phyloP scores from a whole-genome alignment of 2,329 filamentous ascomycete genomes.

The Cyphellophora europaea region DNA sequence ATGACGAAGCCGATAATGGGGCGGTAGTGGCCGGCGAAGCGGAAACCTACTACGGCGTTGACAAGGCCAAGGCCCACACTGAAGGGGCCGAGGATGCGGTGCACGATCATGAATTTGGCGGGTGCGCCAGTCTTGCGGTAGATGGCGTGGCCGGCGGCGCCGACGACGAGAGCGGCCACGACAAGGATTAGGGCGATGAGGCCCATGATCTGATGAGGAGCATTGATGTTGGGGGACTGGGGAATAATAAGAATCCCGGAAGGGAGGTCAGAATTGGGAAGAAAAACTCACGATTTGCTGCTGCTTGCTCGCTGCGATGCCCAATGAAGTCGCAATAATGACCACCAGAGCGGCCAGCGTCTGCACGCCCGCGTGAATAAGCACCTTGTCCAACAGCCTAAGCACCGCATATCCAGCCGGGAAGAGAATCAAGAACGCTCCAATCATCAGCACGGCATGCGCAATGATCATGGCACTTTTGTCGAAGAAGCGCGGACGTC shows the following conservation, averaged over 20 bases:
- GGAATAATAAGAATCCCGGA: not conserved
- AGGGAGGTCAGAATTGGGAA: too few species aligned
- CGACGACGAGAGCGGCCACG: conserved; percentile 45
- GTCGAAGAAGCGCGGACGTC: not conserved
- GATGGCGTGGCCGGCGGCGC: conserved; percentile 46
- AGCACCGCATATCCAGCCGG: conserved; percentile 48
- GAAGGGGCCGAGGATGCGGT: conserved; percentile 49
- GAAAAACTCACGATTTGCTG: conserved; percentile 46
- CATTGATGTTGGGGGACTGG: conserved; percentile 43
- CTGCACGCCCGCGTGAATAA: conserved; percentile 49
- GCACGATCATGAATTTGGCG: conserved; percentile 41
- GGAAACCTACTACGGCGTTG: conserved; percentile 52
- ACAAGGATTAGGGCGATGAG: conserved; percentile 44
- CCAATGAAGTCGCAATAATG: conserved; percentile 42
- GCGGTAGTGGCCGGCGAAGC: conserved; percentile 40
- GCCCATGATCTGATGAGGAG: conserved; percentile 51
- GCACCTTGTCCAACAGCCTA: conserved; percentile 40
- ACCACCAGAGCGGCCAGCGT: conserved; percentile 38
- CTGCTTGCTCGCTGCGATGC: conserved; percentile 42
- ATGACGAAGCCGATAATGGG: conserved; percentile 41
- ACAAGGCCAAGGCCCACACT: conserved; percentile 45
- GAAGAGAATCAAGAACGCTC: conserved; percentile 46
- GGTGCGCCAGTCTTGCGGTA: conserved; percentile 41
- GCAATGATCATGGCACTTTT: conserved; percentile 16
- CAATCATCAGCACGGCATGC: conserved; percentile 43